phyloP scores from a whole-genome alignment of 2,329 filamentous ascomycete genomes.

The Exophiala xenobiotica region DNA sequence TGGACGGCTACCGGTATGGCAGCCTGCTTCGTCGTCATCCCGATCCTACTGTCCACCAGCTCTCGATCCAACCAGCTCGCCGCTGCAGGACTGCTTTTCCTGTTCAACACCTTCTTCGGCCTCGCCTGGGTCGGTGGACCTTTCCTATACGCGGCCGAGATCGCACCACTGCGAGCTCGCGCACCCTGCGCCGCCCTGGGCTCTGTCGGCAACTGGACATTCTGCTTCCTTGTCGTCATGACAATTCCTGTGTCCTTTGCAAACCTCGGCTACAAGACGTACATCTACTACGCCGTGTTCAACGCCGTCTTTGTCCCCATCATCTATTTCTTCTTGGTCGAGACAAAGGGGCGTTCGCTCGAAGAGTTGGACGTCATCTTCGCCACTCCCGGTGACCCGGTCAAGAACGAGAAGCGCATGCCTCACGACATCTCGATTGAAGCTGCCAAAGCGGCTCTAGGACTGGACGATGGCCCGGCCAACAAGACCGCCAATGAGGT shows the following conservation, averaged over 20 bases:
- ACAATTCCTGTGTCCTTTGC: conserved; percentile 51
- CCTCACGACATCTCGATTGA: conserved; percentile 12
- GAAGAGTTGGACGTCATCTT: conserved; percentile 41
- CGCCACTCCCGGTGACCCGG: conserved; percentile 8
- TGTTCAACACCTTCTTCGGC: conserved; percentile 8
- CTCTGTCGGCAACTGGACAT: conserved; percentile 63
- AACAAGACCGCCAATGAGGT: conserved; percentile 4
- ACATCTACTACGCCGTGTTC: conserved; percentile 51
- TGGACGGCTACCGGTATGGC: conserved; percentile 67
- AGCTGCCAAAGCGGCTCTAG: conserved; percentile 4
- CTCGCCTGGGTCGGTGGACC: conserved; percentile 54
- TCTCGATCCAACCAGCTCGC: conserved; percentile 8
- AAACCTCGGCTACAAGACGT: conserved; percentile 49
- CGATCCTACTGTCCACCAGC: conserved; percentile 5
- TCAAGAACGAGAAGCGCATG: conserved; percentile 13
- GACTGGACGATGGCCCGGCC: conserved; percentile 2
- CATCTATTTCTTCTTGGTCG: conserved; percentile 41
- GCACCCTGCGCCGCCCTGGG: conserved; percentile 63
- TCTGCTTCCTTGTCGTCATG: conserved; percentile 49
- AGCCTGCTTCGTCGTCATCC: conserved; percentile 62
- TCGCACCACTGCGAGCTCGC: conserved; percentile 62
- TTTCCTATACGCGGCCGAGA: conserved; percentile 60
- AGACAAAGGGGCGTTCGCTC: conserved; percentile 45
- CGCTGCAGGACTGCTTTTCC: conserved; percentile 6
- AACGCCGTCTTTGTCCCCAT: conserved; percentile 47